phyloP scores from a whole-genome alignment of 202 grass and related monocot species.

The Schoenoplectus tabernaemontani region DNA sequence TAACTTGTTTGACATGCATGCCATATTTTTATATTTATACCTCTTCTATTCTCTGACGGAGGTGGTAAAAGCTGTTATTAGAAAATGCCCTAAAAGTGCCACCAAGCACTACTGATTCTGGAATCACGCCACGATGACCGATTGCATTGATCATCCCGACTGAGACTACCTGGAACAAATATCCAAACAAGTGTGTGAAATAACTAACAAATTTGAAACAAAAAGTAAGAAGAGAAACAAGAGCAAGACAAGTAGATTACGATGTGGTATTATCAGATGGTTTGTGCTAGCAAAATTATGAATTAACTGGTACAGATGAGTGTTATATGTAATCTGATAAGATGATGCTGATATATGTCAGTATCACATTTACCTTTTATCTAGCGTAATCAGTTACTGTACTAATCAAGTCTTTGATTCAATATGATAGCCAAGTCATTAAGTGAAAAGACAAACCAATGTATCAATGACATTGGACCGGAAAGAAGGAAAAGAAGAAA shows the following conservation, averaged over 20 bases:
- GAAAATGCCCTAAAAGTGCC: constrained; percentile 92
- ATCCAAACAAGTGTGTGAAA: neutral
- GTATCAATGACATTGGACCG: neutral
- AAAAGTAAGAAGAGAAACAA: neutral
- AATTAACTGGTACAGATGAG: neutral
- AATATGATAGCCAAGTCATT: neutral
- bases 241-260: neutral
- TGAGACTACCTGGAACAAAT: constrained; percentile 56
- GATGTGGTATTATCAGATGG: neutral
- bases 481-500: neutral
- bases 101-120: constrained; percentile 32
- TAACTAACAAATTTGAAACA: neutral
- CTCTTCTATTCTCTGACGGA: constrained; percentile 85
- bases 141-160: constrained; percentile 40
- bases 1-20: neutral
- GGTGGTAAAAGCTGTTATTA: constrained; percentile 72
- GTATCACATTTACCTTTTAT: neutral
- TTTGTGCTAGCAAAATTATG: neutral
- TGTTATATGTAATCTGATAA: neutral
- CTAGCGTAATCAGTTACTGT: neutral
- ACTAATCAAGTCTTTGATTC: neutral
- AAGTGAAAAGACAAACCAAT: neutral
- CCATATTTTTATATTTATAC: constrained; percentile 6
- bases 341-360: neutral
- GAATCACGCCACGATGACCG: neutral